Percentiles rank a stretch among this genome's conserved stretches.
Conservation (phyloP, 192 early-diverging fungal species). For the Coemansia pectinata region DNA sequence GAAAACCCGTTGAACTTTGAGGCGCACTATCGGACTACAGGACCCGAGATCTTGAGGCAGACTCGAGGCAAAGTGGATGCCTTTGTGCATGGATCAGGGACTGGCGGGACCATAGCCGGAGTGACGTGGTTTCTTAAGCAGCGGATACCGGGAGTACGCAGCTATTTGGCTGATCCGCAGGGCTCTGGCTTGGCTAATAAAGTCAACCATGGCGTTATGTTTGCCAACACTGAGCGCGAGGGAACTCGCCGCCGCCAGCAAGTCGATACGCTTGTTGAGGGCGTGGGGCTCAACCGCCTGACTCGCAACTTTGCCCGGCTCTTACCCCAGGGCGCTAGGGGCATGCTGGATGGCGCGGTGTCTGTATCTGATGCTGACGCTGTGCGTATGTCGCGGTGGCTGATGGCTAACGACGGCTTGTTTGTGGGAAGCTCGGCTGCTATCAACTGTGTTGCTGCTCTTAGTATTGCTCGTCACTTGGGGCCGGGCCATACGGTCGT, state of each 20-base stretch:
- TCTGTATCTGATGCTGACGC: slow-evolving; percentile 86
- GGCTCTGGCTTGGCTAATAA: slow-evolving; percentile 92
- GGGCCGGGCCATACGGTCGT: slow-evolving; percentile 92
- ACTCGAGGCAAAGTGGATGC: slow-evolving; percentile 72
- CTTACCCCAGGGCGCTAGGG: slow-evolving; percentile 10
- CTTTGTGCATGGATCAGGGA: slow-evolving; percentile 88
- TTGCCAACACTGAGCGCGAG: slow-evolving; percentile 82
- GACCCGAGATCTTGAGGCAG: slow-evolving; percentile 75
- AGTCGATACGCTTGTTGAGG: slow-evolving; percentile 97
- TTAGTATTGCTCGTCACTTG: slow-evolving; percentile 70
- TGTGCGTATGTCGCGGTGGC: slow-evolving; percentile 82
- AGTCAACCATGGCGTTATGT: slow-evolving; percentile 91
- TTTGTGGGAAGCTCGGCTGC: slow-evolving; percentile 91
- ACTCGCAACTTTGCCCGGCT: slow-evolving; percentile 78
- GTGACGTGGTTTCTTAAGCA: slow-evolving; percentile 82
- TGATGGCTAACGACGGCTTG: slow-evolving; percentile 67
- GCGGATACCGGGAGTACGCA: slow-evolving; percentile 58
- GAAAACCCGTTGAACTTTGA: slow-evolving; percentile 86
- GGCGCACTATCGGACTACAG: slow-evolving; percentile 80
- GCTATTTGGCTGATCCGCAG: slow-evolving; percentile 86
- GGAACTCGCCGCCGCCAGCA: slow-evolving; percentile 90
- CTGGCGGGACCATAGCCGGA: slow-evolving; percentile 93
- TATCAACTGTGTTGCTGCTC: slow-evolving; percentile 90
- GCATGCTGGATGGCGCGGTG: slow-evolving; percentile 77
- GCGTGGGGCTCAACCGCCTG: slow-evolving; percentile 91